Base-by-base conservation (phyloP, 257 asterid species). In the Eustoma russellianum region DNA sequence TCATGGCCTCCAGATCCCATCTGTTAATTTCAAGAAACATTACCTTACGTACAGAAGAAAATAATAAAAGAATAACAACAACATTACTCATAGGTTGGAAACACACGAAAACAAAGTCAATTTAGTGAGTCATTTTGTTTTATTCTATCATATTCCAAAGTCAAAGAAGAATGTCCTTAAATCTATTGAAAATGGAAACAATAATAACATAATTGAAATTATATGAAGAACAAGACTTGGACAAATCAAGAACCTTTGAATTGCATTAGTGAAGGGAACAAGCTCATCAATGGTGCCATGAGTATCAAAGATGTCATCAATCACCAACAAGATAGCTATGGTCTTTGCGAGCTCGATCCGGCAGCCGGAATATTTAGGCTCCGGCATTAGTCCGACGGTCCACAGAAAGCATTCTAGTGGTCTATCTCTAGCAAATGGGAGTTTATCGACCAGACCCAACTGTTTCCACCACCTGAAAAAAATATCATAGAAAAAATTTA, bases 1-100 rank as follows among this genome's bases (percentile, higher is more conserved):
- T 80, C 70, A 83, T 78, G 53, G 86, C 82, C 38, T 75, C 80
- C 43, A 83, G 82, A 67, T 80, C 88, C 88, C 93, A 80, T 74
- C 93, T 83, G 33, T 56, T 17, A 33, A 2, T 10, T 0, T 19
- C 33, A 47, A 51, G 59, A 30, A 24, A 24, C 2, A 24, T 24
- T 24, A 24, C 1, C 30, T 24, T 24, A 24, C n/a, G n/a, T n/a
- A n/a, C 3, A 24, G 30, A 24, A 24, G 30, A 24, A 1, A 24
- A 24, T 24, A 24, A 24, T 0, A 24, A 24, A 24, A 1, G 30
- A 24, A 24, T 24, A 24, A n/a, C n/a, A n/a, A n/a, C n/a, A n/a
- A n/a, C n/a, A n/a, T n/a, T n/a, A n/a, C n/a, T n/a, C n/a, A n/a
- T n/a, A n/a, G n/a, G n/a, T n/a, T n/a, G n/a, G n/a, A n/a, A n/a